Evolutionary conservation across 1,139 yeast species (phyloP), one percentile per base, ranked within the genome.

Genomic region (Casaregolazyma suthepensis): DNA sequence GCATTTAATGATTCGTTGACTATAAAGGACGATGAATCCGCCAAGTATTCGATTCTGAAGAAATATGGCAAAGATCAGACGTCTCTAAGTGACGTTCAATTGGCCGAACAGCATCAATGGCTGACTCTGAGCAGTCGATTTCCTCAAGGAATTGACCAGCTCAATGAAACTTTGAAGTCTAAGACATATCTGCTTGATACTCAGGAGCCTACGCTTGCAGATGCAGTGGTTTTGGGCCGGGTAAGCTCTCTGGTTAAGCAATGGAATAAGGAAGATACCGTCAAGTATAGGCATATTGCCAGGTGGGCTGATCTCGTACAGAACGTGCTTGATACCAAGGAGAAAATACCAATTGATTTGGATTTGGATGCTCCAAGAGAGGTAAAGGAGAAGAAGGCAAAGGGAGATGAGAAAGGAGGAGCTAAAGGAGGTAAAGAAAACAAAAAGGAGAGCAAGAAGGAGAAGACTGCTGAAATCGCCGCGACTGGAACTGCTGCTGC

Each of bases 291-390:
- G 78, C 98, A 91, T 71, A 76, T 90, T 58, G 74, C 89, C 59
- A 85, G 98, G 78, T 93, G 98, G 97, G 80, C 81, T 22, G 96
- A 90, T 65, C 79, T 87, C 64, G 74, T 93, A 58, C 98, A 93
- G 75, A 81, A 83, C 67, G 71, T 77, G 56, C 57, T 71, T 45
- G 59, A 82, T 45, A 77, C 85, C 47, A 80, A 85, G 53, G 79
- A 75, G 52, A 77, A 80, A 66, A 66, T 91, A 57, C 68, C 66
- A 50, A 69, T 90, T 56, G 81, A 87, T 67, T 73, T 74, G 62
- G 79, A 81, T 60, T 75, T 81, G 48, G 82, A 78, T 57, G 75
- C 88, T 52, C 89, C 96, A 60, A 79, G 85, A 61, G 89, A 83
- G 70, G 69, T 80, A 61, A 81, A 81, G 65, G 80, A 76, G 65